Evolutionary conservation across 805 yeast genomes (phyloP).

Genomic region (Candida methanosorbosa): DNA sequence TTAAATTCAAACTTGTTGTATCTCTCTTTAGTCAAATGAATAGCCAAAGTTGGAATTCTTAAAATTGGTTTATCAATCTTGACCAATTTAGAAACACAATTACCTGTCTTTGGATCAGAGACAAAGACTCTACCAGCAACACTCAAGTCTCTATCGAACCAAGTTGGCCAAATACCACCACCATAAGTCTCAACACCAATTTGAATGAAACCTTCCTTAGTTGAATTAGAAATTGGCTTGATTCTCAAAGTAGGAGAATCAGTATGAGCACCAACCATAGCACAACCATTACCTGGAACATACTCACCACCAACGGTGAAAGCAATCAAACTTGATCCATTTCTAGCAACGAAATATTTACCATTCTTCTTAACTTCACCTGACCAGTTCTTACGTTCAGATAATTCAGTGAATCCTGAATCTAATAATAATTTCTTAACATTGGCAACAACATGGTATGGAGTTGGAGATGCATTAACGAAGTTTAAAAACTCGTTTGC

Average conservation of each 20-base stretch:
- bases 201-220: constrained; percentile 70
- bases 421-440: constrained; percentile 43
- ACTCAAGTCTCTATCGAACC: constrained; percentile 93
- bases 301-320: constrained; percentile 72
- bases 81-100: constrained; percentile 56
- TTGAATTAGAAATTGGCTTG: constrained; percentile 74
- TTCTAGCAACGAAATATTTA: constrained; percentile 82
- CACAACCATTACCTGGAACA: constrained; percentile 70
- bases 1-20: constrained; percentile 79
- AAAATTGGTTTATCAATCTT: constrained; percentile 77
- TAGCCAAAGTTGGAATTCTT: constrained; percentile 91
- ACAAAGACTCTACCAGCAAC: constrained; percentile 89
- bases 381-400: constrained; percentile 68
- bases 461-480: constrained; percentile 83
- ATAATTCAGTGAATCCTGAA: constrained; percentile 67
- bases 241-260: constrained; percentile 87
- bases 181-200: constrained; percentile 94
- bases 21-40: constrained; percentile 76
- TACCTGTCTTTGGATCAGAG: constrained; percentile 33
- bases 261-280: constrained; percentile 93
- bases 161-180: constrained; percentile 92
- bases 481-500: constrained; percentile 65
- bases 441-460: constrained; percentile 81
- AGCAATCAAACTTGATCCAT: constrained; percentile 82
- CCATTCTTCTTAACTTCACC: constrained; percentile 43